Percentiles rank a stretch among this genome's conserved stretches.
phyloP scores from a whole-genome alignment of 2,329 filamentous ascomycete genomes.

The Aspergillus sp. region DNA sequence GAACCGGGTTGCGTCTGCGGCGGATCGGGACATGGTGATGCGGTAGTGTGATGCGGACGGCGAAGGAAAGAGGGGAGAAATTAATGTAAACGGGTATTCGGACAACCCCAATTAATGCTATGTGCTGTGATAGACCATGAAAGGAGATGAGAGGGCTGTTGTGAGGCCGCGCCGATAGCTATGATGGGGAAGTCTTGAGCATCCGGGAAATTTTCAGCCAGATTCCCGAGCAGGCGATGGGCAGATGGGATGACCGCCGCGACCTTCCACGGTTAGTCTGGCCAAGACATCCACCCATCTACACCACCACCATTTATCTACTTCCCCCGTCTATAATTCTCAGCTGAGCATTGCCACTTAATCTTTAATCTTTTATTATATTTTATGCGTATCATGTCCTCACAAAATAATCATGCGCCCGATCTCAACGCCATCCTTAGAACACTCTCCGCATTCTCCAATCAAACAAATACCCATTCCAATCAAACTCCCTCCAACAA shows the following conservation, averaged over 20 bases:
- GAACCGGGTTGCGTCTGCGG: constrained; percentile 52
- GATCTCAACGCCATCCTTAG: constrained; percentile 44
- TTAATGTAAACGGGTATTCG: background rate
- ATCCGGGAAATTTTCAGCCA: constrained; percentile 21
- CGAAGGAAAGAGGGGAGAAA: background rate
- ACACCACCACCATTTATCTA: background rate
- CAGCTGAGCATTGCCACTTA: background rate
- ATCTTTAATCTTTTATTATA: background rate
- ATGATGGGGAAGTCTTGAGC: background rate
- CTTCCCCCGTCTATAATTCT: background rate
- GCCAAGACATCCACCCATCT: constrained; percentile 1
- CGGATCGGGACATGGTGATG: constrained; percentile 46
- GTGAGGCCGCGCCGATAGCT: constrained; percentile 5
- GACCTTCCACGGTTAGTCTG: background rate
- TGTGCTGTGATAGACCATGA: background rate
- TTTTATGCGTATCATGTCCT: constrained; percentile 13
- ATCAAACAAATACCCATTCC: constrained; percentile 10
- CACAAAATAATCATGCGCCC: constrained; percentile 27
- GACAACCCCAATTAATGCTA: background rate
- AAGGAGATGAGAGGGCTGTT: background rate
- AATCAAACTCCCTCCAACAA: background rate
- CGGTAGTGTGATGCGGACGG: background rate
- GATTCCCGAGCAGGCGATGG: background rate
- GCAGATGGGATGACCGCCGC: constrained; percentile 1
- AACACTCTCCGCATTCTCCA: constrained; percentile 40